These are phyloP conservation scores for Crithidia brevicula DNA, from an alignment of 208 protist species.

Conservation along the genomic window DNA sequence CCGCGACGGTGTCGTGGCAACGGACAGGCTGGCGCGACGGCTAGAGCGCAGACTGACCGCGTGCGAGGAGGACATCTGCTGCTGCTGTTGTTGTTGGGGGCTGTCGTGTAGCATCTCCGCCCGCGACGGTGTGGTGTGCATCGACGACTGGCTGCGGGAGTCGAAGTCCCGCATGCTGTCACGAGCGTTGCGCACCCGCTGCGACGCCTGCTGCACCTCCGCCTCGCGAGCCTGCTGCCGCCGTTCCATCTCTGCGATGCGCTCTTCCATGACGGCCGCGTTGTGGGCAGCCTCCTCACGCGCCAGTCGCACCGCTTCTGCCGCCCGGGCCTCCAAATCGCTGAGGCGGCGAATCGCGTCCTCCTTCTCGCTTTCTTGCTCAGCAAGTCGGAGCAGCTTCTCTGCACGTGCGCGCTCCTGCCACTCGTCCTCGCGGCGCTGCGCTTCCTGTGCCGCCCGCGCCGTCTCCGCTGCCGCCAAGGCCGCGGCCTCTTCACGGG, in stretches of 20 bases:
- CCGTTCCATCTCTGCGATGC: conserved; percentile 47
- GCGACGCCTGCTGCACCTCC: conserved; percentile 42
- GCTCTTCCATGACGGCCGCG: conserved; percentile 42
- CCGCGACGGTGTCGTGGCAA: conserved; percentile 15
- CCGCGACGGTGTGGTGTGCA: conserved; percentile 19
- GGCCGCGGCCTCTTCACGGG: conserved; percentile 46
- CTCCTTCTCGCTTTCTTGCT: conserved; percentile 41
- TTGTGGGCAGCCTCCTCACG: conserved; percentile 43
- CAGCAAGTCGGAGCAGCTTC: conserved; percentile 33
- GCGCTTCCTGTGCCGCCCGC: conserved; percentile 34
- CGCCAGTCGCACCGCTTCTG: conserved; percentile 43
- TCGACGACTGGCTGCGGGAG: conserved; percentile 25
- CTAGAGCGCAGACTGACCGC: conserved; percentile 1
- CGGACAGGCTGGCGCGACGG: neutral
- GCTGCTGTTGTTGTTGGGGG: conserved; percentile 5
- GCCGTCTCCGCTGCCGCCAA: conserved; percentile 48
- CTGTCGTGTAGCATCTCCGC: neutral
- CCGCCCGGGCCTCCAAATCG: conserved; percentile 42
- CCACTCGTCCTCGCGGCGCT: conserved; percentile 41
- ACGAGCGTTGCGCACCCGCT: conserved; percentile 29
- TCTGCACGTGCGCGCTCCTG: conserved; percentile 33
- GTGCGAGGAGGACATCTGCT: no score
- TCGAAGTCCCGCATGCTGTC: conserved; percentile 36
- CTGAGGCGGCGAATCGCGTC: conserved; percentile 38
- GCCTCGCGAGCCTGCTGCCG: conserved; percentile 47